phyloP scores from a whole-genome alignment of 768 basidiomycete species.

The Agaricus blazei region DNA sequence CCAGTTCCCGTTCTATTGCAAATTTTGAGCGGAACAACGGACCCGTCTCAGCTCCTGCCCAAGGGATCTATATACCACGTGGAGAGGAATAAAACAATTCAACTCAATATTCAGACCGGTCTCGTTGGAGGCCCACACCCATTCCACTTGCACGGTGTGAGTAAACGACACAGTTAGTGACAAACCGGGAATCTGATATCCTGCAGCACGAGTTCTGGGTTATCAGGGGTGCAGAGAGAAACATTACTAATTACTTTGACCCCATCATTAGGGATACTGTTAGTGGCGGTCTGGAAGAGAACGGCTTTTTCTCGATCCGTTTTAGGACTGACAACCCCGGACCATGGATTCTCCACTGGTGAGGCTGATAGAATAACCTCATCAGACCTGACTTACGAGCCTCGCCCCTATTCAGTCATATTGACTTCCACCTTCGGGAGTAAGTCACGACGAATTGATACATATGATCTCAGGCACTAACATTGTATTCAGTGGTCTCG shows the following conservation, averaged over 20 bases:
- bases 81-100: slow-evolving; percentile 36
- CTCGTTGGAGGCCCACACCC: slow-evolving; percentile 35
- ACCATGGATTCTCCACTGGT: slow-evolving; percentile 49
- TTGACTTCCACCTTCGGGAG: slow-evolving; percentile 47
- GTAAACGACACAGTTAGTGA: background rate
- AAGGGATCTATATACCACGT: slow-evolving; percentile 40
- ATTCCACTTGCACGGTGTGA: slow-evolving; percentile 34
- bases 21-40: slow-evolving; percentile 47
- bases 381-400: background rate
- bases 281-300: slow-evolving; percentile 21
- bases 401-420: slow-evolving; percentile 29
- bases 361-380: background rate
- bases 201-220: slow-evolving; percentile 40
- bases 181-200: background rate
- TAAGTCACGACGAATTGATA: slow-evolving; percentile 15
- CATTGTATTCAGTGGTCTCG: slow-evolving; percentile 23
- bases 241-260: slow-evolving; percentile 39
- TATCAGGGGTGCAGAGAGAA: slow-evolving; percentile 30
- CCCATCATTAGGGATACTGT: slow-evolving; percentile 29
- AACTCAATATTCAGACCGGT: slow-evolving; percentile 27
- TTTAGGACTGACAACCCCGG: slow-evolving; percentile 49
- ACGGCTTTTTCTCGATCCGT: slow-evolving; percentile 39
- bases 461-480: background rate
- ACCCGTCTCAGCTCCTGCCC: slow-evolving; percentile 44
- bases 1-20: slow-evolving; percentile 52